Conservation (phyloP, 805 yeast genomes). For the Saccharomycopsis malanga region DNA sequence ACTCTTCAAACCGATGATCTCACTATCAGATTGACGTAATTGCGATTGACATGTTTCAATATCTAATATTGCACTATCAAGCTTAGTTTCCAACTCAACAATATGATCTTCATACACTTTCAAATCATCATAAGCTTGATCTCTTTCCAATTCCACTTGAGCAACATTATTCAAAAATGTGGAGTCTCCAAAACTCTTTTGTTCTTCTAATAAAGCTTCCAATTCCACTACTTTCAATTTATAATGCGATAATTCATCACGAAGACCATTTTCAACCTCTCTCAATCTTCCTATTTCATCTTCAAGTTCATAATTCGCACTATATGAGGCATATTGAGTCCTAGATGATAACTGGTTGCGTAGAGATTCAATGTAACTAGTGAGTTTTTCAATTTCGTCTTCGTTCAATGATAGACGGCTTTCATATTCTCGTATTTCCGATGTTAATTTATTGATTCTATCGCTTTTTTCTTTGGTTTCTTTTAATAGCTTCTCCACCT, state of each 20-base stretch:
- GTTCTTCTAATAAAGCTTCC: constrained; percentile 15
- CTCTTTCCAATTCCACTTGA: constrained; percentile 26
- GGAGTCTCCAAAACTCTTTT: constrained; percentile 16
- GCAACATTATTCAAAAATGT: constrained; percentile 28
- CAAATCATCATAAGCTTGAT: constrained; percentile 18
- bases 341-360: constrained; percentile 10
- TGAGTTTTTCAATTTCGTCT: constrained; percentile 22
- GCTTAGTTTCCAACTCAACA: constrained; percentile 27
- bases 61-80: constrained; percentile 24
- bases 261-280: constrained; percentile 6
- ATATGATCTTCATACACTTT: constrained; percentile 26
- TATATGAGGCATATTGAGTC: not conserved
- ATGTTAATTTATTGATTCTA: constrained; percentile 21
- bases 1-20: constrained; percentile 25
- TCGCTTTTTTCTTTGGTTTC: constrained; percentile 12
- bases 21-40: constrained; percentile 23
- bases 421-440: constrained; percentile 16
- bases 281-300: constrained; percentile 17
- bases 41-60: constrained; percentile 25
- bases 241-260: constrained; percentile 14
- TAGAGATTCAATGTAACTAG: constrained; percentile 16
- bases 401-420: constrained; percentile 21
- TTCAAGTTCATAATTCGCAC: constrained; percentile 13
- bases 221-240: constrained; percentile 10
- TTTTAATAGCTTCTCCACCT: constrained; percentile 4